Percentiles rank a stretch among this genome's conserved stretches.
phyloP scores from a whole-genome alignment of 805 yeast genomes.

The Suhomyces pyralidae region DNA sequence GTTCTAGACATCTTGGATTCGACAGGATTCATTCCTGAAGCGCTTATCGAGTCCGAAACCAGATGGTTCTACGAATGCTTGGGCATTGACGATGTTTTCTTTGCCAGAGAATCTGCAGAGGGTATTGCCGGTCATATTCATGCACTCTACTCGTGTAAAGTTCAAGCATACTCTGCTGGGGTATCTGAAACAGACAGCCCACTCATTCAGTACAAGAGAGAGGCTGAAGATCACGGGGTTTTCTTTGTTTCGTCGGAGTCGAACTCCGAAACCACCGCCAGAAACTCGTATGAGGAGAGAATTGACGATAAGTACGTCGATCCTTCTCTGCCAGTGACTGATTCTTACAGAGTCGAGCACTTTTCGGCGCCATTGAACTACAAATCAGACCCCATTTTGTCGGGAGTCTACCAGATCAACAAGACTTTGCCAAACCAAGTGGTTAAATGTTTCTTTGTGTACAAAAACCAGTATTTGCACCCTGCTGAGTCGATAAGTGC shows the following conservation, averaged over 20 bases:
- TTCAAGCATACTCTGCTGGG: constrained; percentile 76
- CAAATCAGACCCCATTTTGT: constrained; percentile 43
- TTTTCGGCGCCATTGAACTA: constrained; percentile 63
- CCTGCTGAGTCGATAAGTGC: constrained; percentile 16
- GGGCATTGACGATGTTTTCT: constrained; percentile 90
- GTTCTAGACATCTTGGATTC: constrained; percentile 80
- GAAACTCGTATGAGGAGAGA: constrained; percentile 59
- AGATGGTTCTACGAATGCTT: constrained; percentile 83
- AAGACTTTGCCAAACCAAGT: constrained; percentile 41
- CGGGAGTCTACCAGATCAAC: constrained; percentile 36
- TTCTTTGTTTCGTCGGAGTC: constrained; percentile 70
- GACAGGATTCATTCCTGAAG: constrained; percentile 86
- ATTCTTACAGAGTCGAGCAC: constrained; percentile 69
- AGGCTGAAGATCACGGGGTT: constrained; percentile 82
- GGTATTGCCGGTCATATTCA: constrained; percentile 82
- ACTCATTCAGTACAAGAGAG: constrained; percentile 74
- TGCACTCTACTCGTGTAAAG: constrained; percentile 87
- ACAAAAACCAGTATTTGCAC: constrained; percentile 50
- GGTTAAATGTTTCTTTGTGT: constrained; percentile 77
- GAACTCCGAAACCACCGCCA: constrained; percentile 22
- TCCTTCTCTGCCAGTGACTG: constrained; percentile 34
- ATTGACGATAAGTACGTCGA: constrained; percentile 84
- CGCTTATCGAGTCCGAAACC: constrained; percentile 79
- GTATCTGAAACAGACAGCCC: constrained; percentile 39
- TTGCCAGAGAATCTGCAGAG: constrained; percentile 78